phyloP scores from a whole-genome alignment of 768 basidiomycete species.

The Clitopilus hobsonii region DNA sequence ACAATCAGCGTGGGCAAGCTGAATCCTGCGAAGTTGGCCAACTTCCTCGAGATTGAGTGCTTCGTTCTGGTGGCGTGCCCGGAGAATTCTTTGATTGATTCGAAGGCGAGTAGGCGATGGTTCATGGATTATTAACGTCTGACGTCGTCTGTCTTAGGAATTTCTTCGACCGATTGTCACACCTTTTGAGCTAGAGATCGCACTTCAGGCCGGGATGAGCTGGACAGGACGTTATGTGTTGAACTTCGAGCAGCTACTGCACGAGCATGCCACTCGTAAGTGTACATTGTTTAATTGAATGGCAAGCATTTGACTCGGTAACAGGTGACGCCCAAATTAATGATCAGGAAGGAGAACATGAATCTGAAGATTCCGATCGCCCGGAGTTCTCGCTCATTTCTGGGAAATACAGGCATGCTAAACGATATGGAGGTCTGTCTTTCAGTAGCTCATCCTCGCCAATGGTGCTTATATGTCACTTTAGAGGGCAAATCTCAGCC shows the following conservation, averaged over 20 bases:
- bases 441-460: background rate
- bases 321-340: background rate
- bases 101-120: conserved; percentile 39
- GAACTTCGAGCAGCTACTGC: conserved; percentile 63
- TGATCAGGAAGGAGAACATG: conserved; percentile 20
- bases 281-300: background rate
- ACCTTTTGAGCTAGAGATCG: conserved; percentile 85
- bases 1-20: conserved; percentile 94
- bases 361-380: conserved; percentile 55
- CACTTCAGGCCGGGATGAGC: conserved; percentile 60
- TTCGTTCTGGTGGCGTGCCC: conserved; percentile 94
- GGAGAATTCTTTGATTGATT: conserved; percentile 81
- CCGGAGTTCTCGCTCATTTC: conserved; percentile 85
- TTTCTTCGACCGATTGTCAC: conserved; percentile 90
- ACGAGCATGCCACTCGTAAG: conserved; percentile 18
- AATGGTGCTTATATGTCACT: background rate
- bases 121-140: background rate
- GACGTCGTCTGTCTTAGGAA: conserved; percentile 45
- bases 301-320: background rate
- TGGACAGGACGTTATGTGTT: conserved; percentile 81
- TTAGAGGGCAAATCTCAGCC: background rate
- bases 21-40: conserved; percentile 91
- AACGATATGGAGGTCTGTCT: conserved; percentile 47
- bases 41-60: conserved; percentile 95
- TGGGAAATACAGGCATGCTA: conserved; percentile 79